Evolutionary conservation across 345 rosid genomes (phyloP), one percentile per base, ranked within the genome.

Genomic region (Crucihimalaya himalaica): DNA sequence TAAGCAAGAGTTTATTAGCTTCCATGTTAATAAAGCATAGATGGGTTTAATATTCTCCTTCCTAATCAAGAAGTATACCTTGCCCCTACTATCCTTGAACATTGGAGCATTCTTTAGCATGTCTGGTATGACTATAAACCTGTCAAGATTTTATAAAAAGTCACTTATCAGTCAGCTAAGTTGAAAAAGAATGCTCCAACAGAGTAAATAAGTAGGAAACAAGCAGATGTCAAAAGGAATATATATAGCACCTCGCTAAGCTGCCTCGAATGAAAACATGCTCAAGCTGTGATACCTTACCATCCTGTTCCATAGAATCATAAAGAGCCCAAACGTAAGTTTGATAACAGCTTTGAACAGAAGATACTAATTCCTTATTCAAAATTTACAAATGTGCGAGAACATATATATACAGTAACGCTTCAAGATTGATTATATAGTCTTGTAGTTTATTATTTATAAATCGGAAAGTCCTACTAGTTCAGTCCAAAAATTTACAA

Each of bases 51-150:
- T 6, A 48, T 31, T 72, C 64, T 6, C 5, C 7, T 31, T 4
- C 23, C 51, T 20, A 19, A 53, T 42, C n/a, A 43, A 57, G 69
- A 68, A 56, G 20, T 14, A 55, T 78, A 85, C 97, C 93, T 92
- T 95, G 81, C 86, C 85, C 81, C 83, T 89, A 53, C 86, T 87
- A 82, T 95, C 97, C 83, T 88, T 87, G 83, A 92, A 95, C 97
- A 95, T 90, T 20, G 99, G 97, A 74, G 97, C 91, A 69, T 87
- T 86, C 87, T 93, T 93, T 74, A 90, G 79, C 97, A 93, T 88
- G 79, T 93, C 98, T 15, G 97, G 97, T 81, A 93, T 87, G 63
- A 90, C 84, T 88, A 93, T 90, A 76, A 93, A 93, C 86, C 98
- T 93, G 73, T 72, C 55, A n/a, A 67, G 37, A 69, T 45, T 45